Evolutionary conservation across 129 eudicot species (phyloP), one percentile per base, ranked within the genome.

Genomic region (Saposhnikovia divaricata): DNA sequence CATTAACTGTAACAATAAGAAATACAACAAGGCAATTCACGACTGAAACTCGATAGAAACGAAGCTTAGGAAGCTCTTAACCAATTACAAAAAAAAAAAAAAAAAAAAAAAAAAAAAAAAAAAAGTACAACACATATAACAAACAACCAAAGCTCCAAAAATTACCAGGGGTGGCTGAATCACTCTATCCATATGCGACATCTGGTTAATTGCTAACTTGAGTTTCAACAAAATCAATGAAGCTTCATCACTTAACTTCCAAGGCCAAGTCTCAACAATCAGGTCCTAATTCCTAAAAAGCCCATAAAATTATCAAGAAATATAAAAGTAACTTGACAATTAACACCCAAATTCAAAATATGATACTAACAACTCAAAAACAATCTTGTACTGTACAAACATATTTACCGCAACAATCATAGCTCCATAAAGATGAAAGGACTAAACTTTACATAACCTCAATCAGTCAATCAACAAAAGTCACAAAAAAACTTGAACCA

Each of bases 91-190:
- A 57, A n/a, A 34, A 8, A 1, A 15, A 59, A 59, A 8, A 1
- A 15, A 59, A 59, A 8, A 1, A 15, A 59, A 59, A n/a, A 57
- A 8, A 57, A n/a, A 34, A 57, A 8, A 57, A n/a, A 34, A 8
- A 1, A 15, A 59, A 59, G 9, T 4, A 61, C 25, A 61, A n/a
- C 28, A 34, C 34, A 61, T 25, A n/a, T 9, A n/a, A 61, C 1
- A 6, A 6, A 47, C 11, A 74, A 7, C 34, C 47, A 81, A 71
- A 40, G 79, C 25, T 61, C 19, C 66, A 79, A 19, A 37, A 81
- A 18, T 87, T 89, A 91, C 97, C 97, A 91, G 81, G 59, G 97
- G 97, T 83, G 94, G 94, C 83, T 91, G 97, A 86, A 89, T 87
- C 84, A 88, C 80, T 87, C 93, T 83, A 68, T 91, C 93, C 91